phyloP scores from a whole-genome alignment of 1,284 basidiomycete genomes.

The Fistulina hepatica region DNA sequence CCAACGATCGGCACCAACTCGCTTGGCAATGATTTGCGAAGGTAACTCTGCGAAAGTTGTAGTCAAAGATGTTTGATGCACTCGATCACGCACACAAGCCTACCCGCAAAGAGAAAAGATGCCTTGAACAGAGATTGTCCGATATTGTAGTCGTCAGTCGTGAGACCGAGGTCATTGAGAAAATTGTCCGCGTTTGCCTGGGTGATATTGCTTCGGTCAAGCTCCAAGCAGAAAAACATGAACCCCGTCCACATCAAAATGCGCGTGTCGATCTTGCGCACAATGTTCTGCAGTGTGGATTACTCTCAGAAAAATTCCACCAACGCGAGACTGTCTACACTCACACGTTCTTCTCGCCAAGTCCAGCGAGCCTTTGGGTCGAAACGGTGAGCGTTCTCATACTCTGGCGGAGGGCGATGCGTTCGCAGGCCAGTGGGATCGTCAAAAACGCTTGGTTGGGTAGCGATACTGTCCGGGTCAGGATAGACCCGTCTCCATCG shows the following conservation, averaged over 20 bases:
- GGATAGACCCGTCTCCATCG: too few relatives aligned
- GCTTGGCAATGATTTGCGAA: conserved; percentile 64
- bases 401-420: conserved; percentile 42
- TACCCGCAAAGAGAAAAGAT: not conserved
- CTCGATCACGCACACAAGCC: conserved; percentile 43
- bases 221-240: conserved; percentile 50
- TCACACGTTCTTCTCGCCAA: conserved; percentile 48
- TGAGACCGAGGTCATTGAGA: conserved; percentile 49
- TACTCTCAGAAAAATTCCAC: not conserved
- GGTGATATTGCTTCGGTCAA: conserved; percentile 45
- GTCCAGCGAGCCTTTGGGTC: conserved; percentile 62
- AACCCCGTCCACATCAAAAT: conserved; percentile 57
- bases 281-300: conserved; percentile 27
- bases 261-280: conserved; percentile 53
- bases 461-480: conserved; percentile 41
- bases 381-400: conserved; percentile 58
- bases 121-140: conserved; percentile 15
- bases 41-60: conserved; percentile 46
- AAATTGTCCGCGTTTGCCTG: conserved; percentile 63
- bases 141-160: too few relatives aligned
- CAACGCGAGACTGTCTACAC: conserved; percentile 11
- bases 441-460: conserved; percentile 50
- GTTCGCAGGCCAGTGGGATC: conserved; percentile 39
- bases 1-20: conserved; percentile 55
- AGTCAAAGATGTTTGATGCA: conserved; percentile 37